A percentile compares a stretch with the other conserved stretches of the same genome.
phyloP scores from a whole-genome alignment of 2,329 filamentous ascomycete species.

The Hymenoscyphus scutula region DNA sequence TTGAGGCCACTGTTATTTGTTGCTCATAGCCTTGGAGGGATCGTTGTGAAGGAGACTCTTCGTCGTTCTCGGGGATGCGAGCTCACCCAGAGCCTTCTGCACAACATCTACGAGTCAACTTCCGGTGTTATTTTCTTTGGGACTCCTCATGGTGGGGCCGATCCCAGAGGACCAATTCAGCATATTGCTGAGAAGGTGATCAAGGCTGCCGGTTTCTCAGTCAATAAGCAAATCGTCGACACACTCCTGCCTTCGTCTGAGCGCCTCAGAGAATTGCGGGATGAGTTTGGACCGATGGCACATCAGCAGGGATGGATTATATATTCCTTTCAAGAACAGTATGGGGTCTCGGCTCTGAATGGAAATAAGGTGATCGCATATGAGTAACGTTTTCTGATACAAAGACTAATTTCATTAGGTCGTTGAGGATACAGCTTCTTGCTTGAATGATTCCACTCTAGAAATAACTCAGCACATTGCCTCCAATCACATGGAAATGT shows the following conservation, averaged over 20 bases:
- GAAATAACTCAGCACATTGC: conserved; percentile 15
- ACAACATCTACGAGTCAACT: conserved; percentile 62
- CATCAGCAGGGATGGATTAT: conserved; percentile 16
- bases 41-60: conserved; percentile 59
- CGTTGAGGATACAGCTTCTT: conserved; percentile 17
- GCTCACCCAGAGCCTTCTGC: neutral
- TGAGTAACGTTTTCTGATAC: neutral
- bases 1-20: conserved; percentile 53
- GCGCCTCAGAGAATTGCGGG: conserved; percentile 12
- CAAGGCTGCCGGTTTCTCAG: conserved; percentile 10
- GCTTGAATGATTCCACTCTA: conserved; percentile 14
- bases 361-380: conserved; percentile 11
- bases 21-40: conserved; percentile 69
- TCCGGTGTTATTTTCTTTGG: conserved; percentile 73
- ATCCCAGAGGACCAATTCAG: conserved; percentile 38
- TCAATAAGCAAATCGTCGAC: conserved; percentile 15
- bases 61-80: conserved; percentile 9
- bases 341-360: conserved; percentile 1
- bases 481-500: conserved; percentile 20
- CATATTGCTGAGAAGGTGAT: conserved; percentile 13
- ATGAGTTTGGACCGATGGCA: conserved; percentile 17
- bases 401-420: conserved; percentile 7
- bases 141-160: conserved; percentile 69
- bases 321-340: conserved; percentile 16
- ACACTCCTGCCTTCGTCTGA: conserved; percentile 13